A percentile compares a stretch with the other conserved stretches of the same genome.
These are phyloP conservation scores for Pelargonium fulgidum DNA, from an alignment of 441 rosid species.

Conservation along the genomic window DNA sequence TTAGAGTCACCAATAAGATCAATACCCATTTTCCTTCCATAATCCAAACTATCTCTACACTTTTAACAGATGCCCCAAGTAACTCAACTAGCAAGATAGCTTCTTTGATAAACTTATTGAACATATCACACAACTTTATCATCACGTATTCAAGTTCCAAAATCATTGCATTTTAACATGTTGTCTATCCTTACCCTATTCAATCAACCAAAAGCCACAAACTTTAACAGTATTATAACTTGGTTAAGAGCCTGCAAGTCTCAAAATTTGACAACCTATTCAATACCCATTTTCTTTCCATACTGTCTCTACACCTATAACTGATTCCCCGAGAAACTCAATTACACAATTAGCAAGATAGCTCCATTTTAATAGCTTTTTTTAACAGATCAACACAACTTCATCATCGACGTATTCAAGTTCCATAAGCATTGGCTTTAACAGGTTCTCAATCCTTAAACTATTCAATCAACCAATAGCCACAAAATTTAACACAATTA, in stretches of 20 bases:
- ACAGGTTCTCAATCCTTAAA: neutral
- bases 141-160: no score
- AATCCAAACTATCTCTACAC: neutral
- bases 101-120: neutral
- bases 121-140: neutral
- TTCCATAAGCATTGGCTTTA: no score
- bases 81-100: neutral
- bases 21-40: neutral
- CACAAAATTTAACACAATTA: neutral
- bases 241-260: neutral
- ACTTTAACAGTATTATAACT: neutral
- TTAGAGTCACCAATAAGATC: neutral
- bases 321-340: neutral
- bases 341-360: no score
- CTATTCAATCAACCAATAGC: neutral
- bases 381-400: neutral
- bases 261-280: neutral
- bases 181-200: neutral
- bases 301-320: neutral
- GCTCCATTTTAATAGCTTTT: neutral
- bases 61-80: neutral
- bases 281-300: neutral
- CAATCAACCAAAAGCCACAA: neutral
- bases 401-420: neutral
- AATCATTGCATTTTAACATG: no score